Base-by-base conservation (phyloP, 805 yeast genomes). In the Lachancea nothofagi region DNA sequence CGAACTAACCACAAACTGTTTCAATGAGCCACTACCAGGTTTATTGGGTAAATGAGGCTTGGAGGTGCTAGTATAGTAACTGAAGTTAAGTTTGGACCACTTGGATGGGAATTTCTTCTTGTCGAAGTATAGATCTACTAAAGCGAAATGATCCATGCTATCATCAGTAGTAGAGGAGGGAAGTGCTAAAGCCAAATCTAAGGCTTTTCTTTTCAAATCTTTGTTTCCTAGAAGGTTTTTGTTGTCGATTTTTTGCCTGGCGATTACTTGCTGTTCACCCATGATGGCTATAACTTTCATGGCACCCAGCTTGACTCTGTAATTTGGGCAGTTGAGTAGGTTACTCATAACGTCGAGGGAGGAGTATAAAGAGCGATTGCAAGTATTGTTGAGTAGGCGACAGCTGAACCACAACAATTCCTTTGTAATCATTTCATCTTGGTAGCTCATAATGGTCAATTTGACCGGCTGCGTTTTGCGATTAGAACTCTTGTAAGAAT, bases 311-410 rank as follows among this genome's bases (percentile, higher is more conserved):
- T 80, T 70, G 7, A 88, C 74, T 17, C 70, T 69, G 22, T 82
- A 61, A 7, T 82, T 75, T 12, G 80, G 78, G 12, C 81, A 70
- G 40, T 72, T 72, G 33, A 86, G 54, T 45, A 88, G 61, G 30
- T 67, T 65, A 43, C 70, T 75, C 40, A 88, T 68, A 26, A 79
- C 67, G 36, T 80, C 81, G 14, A 75, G 62, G 15, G 87, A 78
- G n/a, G 78, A 66, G 57, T 84, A 88, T 18, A 84, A 68, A 36
- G 74, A 72, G 45, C 85, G 70, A 50, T 80, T 79, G 21, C 78
- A 68, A 39, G 93, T 81, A 50, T 83, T 77, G 29, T 80, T 83
- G 32, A 89, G 62, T 23, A 89, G 62, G 36, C 75, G 60, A 24
- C 72, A 67, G 0, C 90, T 72, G 53, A 84, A 86, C 5, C 71